phyloP scores from a whole-genome alignment of 345 rosid genomes.

The Murraya paniculata region DNA sequence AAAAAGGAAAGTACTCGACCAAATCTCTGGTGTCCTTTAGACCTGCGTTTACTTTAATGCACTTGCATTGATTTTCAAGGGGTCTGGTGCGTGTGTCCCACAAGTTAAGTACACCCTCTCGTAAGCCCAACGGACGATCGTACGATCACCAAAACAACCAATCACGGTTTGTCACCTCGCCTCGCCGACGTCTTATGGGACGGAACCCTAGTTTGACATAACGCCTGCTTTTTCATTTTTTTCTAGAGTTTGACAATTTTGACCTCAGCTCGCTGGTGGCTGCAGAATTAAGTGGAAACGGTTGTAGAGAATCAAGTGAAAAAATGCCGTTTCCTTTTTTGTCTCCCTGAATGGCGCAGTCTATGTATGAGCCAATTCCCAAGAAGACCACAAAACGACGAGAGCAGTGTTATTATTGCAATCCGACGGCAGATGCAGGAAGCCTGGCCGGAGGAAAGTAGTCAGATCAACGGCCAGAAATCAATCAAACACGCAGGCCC shows the following conservation, averaged over 20 bases:
- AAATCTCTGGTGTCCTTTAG: no score
- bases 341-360: conserved; percentile 37
- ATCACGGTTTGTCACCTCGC: no score
- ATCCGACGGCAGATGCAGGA: conserved; percentile 28
- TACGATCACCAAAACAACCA: no score
- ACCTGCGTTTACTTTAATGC: no score
- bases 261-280: not conserved
- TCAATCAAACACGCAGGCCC: conserved; percentile 3
- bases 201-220: no score
- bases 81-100: no score
- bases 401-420: not conserved
- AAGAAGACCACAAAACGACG: conserved; percentile 21
- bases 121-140: no score
- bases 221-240: not conserved
- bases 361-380: conserved; percentile 25
- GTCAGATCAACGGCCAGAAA: conserved; percentile 20
- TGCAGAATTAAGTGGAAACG: not conserved
- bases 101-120: no score
- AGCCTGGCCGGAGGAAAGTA: not conserved
- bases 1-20: no score
- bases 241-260: no score
- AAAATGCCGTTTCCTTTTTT: not conserved
- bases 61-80: no score
- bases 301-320: not conserved
- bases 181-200: no score